A percentile compares a stretch with the other conserved stretches of the same genome.
phyloP scores from a whole-genome alignment of 106 monocot genomes.

The Acorus gramineus region DNA sequence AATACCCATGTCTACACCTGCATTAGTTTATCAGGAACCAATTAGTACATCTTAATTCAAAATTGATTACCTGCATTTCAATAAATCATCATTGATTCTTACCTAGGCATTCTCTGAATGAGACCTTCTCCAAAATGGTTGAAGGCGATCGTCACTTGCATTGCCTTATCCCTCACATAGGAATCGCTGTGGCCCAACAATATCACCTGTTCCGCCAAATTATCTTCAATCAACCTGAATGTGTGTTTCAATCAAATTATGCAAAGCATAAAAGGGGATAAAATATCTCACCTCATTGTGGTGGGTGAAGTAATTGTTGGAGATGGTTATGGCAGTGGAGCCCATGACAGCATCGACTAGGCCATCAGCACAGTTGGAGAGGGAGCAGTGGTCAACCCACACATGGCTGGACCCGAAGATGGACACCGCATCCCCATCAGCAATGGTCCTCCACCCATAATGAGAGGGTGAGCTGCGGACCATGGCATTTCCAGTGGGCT shows the following conservation, averaged over 20 bases:
- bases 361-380: slow-evolving; percentile 41
- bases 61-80: too few relatives aligned
- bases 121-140: slow-evolving; percentile 54
- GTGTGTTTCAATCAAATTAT: too few relatives aligned
- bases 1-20: slow-evolving; percentile 47
- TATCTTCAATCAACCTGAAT: too few relatives aligned
- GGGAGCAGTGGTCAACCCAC: slow-evolving; percentile 45
- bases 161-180: slow-evolving; percentile 26
- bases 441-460: slow-evolving; percentile 43
- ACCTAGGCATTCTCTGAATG: slow-evolving; percentile 48
- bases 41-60: too few relatives aligned
- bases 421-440: slow-evolving; percentile 39
- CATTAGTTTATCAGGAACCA: background rate
- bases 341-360: slow-evolving; percentile 34
- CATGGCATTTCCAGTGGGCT: slow-evolving; percentile 12
- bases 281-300: slow-evolving; percentile 29
- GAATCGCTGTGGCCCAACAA: slow-evolving; percentile 44
- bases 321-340: slow-evolving; percentile 40
- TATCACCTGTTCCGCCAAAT: slow-evolving; percentile 18
- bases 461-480: slow-evolving; percentile 9
- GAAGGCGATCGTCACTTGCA: slow-evolving; percentile 48
- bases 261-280: background rate
- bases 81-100: background rate
- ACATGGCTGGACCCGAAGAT: slow-evolving; percentile 34
- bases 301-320: slow-evolving; percentile 28